A percentile compares a stretch with the other conserved stretches of the same genome.
These are phyloP conservation scores for Trametes punicea DNA, from an alignment of 768 basidiomycete genomes.

Conservation along the genomic window DNA sequence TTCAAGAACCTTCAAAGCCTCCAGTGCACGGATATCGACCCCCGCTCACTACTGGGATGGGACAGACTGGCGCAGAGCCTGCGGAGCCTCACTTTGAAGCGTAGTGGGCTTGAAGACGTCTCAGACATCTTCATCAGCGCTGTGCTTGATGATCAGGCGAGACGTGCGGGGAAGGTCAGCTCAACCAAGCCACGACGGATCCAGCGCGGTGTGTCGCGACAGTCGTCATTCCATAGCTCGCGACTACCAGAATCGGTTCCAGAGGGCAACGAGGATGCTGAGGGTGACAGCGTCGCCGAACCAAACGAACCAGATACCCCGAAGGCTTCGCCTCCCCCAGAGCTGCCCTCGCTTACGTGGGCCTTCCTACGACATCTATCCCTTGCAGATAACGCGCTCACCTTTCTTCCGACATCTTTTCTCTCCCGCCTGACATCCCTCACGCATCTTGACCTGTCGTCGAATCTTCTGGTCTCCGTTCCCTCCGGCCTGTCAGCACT, in stretches of 20 bases:
- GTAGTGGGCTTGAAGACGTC: constrained; percentile 80
- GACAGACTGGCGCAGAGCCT: constrained; percentile 70
- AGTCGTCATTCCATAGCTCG: constrained; percentile 47
- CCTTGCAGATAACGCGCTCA: constrained; percentile 76
- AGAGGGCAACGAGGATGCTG: constrained; percentile 43
- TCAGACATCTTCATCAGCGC: constrained; percentile 72
- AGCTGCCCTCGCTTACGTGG: constrained; percentile 66
- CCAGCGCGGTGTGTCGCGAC: constrained; percentile 31
- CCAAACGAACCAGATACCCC: constrained; percentile 24
- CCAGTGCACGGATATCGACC: constrained; percentile 78
- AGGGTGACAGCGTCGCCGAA: constrained; percentile 20
- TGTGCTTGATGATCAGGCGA: constrained; percentile 70
- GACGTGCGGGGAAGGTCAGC: constrained; percentile 53
- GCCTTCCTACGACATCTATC: constrained; percentile 71
- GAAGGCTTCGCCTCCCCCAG: constrained; percentile 31
- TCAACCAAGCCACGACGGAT: constrained; percentile 44
- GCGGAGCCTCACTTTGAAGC: constrained; percentile 68
- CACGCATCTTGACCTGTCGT: constrained; percentile 84
- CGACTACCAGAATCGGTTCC: constrained; percentile 55
- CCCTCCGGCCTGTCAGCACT: constrained; percentile 72
- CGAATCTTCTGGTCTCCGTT: constrained; percentile 87
- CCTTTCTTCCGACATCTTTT: constrained; percentile 69
- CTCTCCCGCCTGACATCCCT: constrained; percentile 69
- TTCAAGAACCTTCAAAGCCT: constrained; percentile 84
- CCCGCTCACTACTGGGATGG: constrained; percentile 80